These are phyloP conservation scores for Paramecium biaurelia DNA, from an alignment of 73 alveolate genomes.

Conservation along the genomic window DNA sequence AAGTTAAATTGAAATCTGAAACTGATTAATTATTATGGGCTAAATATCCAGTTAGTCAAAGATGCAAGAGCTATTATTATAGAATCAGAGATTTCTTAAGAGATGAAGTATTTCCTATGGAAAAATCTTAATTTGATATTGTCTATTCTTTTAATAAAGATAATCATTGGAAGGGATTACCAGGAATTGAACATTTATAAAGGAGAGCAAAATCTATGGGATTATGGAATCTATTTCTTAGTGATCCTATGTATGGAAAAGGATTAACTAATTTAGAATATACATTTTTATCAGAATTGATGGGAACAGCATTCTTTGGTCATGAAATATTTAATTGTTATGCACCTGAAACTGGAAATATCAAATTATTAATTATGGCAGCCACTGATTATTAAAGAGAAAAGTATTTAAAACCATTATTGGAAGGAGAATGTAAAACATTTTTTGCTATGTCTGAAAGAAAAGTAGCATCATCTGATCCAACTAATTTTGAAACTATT, in stretches of 20 bases:
- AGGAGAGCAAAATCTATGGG: not conserved
- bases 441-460: constrained; percentile 10
- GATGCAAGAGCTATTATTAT: not conserved
- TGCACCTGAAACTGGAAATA: constrained; percentile 1
- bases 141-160: not conserved
- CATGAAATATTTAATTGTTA: not conserved
- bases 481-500: not conserved
- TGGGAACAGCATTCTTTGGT: not conserved
- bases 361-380: not conserved
- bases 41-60: not conserved
- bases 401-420: not conserved
- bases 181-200: not conserved
- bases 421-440: not conserved
- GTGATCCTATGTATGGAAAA: not conserved
- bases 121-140: not conserved
- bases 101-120: not conserved
- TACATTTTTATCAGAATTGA: not conserved
- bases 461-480: constrained; percentile 4
- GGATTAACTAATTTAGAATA: not conserved
- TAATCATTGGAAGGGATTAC: not conserved
- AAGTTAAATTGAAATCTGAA: not conserved
- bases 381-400: not conserved
- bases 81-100: not conserved
- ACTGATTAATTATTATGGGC: not conserved
- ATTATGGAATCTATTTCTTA: not conserved